Evolutionary conservation across 805 yeast species (phyloP).

Genomic region (Wickerhamomyces kurtzmanii): DNA sequence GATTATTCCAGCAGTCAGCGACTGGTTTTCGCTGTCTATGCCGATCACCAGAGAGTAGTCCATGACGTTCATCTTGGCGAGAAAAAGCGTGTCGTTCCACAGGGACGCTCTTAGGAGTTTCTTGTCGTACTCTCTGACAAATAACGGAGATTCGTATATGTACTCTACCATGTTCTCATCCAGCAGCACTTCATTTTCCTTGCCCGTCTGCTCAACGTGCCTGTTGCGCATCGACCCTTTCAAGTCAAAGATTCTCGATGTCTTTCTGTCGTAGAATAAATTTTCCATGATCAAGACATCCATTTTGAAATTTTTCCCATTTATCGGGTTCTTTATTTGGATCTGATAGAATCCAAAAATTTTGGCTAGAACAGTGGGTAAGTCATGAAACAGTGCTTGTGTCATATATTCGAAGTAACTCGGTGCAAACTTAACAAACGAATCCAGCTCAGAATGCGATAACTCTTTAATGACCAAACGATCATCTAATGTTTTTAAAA

Average conservation of each 20-base stretch:
- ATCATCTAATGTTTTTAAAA: constrained; percentile 85
- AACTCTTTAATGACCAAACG: constrained; percentile 84
- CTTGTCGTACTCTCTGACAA: constrained; percentile 87
- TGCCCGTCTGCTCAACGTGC: constrained; percentile 94
- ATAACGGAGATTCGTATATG: constrained; percentile 91
- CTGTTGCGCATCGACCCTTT: constrained; percentile 98
- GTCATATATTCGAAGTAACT: constrained; percentile 94
- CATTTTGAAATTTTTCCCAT: constrained; percentile 72
- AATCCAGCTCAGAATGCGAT: constrained; percentile 80
- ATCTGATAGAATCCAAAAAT: constrained; percentile 94
- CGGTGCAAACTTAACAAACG: constrained; percentile 93
- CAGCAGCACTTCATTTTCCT: constrained; percentile 83
- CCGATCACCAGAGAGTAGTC: constrained; percentile 95
- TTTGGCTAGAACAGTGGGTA: constrained; percentile 91
- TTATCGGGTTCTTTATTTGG: constrained; percentile 69
- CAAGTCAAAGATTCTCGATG: constrained; percentile 83
- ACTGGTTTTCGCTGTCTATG: constrained; percentile 57
- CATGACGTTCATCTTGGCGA: constrained; percentile 98
- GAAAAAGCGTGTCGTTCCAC: constrained; percentile 90
- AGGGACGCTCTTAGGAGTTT: constrained; percentile 76
- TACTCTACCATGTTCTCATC: constrained; percentile 99
- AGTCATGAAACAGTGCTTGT: constrained; percentile 87
- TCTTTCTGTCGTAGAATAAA: constrained; percentile 73
- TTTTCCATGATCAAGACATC: constrained; percentile 95
- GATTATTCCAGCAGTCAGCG: constrained; percentile 86